phyloP scores from a whole-genome alignment of 768 basidiomycete species.

The Amanita rimosa region DNA sequence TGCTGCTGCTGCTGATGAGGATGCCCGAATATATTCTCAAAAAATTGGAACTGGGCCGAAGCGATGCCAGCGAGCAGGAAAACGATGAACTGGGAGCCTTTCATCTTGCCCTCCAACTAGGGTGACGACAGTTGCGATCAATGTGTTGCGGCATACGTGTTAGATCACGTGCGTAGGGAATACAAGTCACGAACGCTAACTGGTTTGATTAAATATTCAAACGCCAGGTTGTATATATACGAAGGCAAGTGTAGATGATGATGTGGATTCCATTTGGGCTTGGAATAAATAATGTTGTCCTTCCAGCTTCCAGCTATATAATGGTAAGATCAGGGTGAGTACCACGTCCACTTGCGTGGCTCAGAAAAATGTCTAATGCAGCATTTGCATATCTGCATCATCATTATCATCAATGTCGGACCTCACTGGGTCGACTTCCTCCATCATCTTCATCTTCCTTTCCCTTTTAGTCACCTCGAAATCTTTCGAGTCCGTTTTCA shows the following conservation, averaged over 20 bases:
- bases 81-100: slow-evolving; percentile 10
- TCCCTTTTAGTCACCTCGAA: neutral
- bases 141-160: slow-evolving; percentile 1
- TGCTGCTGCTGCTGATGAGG: slow-evolving; percentile 56
- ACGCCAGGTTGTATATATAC: neutral
- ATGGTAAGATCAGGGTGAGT: neutral
- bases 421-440: slow-evolving; percentile 2
- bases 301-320: neutral
- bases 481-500: neutral
- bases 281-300: slow-evolving; percentile 6
- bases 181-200: too few species aligned
- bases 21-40: slow-evolving; percentile 66
- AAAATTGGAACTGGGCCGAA: slow-evolving; percentile 68
- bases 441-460: slow-evolving; percentile 6
- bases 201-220: neutral
- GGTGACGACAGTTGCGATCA: too few species aligned
- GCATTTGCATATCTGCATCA: neutral
- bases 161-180: slow-evolving; percentile 1
- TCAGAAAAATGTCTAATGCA: neutral
- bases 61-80: slow-evolving; percentile 27
- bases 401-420: slow-evolving; percentile 1
- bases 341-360: neutral
- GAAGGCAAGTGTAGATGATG: slow-evolving; percentile 1
- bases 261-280: neutral
- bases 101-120: neutral